Percentiles rank a stretch among this genome's conserved stretches.
Conservation (phyloP, 176 grass and related monocot genomes). For the Poa pratensis region DNA sequence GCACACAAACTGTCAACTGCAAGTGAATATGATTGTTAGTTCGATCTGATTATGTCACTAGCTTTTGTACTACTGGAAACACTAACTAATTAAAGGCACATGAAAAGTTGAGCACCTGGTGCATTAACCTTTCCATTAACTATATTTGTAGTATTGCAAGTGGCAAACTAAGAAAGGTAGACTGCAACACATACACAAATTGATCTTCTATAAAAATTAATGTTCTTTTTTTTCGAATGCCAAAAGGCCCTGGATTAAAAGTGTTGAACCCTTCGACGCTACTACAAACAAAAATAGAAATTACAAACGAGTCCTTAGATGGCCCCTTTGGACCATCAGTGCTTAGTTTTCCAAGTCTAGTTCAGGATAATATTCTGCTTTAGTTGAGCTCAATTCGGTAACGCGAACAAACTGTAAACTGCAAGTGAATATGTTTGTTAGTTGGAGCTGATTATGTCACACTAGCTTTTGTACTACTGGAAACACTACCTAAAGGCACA, state of each 20-base stretch:
- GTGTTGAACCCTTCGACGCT: no score
- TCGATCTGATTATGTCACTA: slow-evolving; percentile 39
- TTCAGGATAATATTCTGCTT: slow-evolving; percentile 20
- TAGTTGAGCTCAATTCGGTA: slow-evolving; percentile 9
- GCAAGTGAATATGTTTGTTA: slow-evolving; percentile 36
- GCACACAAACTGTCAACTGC: slow-evolving; percentile 44
- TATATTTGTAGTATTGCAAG: slow-evolving; percentile 24
- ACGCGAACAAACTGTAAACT: slow-evolving; percentile 41
- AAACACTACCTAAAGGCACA: slow-evolving; percentile 49
- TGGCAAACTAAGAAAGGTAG: background rate
- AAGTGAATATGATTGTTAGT: slow-evolving; percentile 39
- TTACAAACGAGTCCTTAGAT: background rate
- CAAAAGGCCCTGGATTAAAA: no score
- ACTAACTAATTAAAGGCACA: slow-evolving; percentile 36
- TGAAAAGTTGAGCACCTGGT: slow-evolving; percentile 55
- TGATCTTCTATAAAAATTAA: no score
- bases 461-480: slow-evolving; percentile 36
- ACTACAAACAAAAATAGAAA: no score
- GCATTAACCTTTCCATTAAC: slow-evolving; percentile 35
- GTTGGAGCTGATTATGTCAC: slow-evolving; percentile 41
- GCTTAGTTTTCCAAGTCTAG: slow-evolving; percentile 10
- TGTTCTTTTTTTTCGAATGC: no score
- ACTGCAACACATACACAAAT: no score
- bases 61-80: slow-evolving; percentile 47
- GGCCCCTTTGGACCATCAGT: background rate